Base-by-base conservation (phyloP, 139 green algal genomes). In the Yamagishiella unicocca region DNA sequence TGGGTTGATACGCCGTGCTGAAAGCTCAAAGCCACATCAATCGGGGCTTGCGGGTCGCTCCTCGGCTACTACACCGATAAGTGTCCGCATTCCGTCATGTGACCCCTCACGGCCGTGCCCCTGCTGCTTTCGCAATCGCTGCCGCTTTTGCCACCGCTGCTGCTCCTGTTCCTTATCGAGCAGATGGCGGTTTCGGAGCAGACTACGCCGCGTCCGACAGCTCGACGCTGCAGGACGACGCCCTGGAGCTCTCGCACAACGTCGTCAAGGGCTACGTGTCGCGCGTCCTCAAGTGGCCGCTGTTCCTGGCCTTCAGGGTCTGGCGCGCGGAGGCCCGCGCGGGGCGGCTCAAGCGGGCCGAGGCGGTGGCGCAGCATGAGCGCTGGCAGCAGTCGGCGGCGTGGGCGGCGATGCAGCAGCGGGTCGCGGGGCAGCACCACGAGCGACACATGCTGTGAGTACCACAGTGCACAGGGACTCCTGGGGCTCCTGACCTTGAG, bases 221-320 rank as follows among this genome's bases (percentile, higher is more conserved):
- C 38, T 84, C 80, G 17, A 45, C 67, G 2, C 74, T 89, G 8
- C 53, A 64, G 42, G 73, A 89, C 25, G 84, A 89, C 6, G 72
- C 74, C 29, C 43, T 89, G 73, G 84, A 89, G 73, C 84, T 89
- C 45, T 89, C 84, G 0, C 84, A 79, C 35, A 45, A 64, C 55
- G 73, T 89, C 31, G 84, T 89, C 2, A 68, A 71, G 73, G 84
- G 84, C 43, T 89, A 75, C 43, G 74, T 84, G 43, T 21, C 64
- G 5, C 55, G 73, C 6, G 74, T 89, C 1, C 29, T 14, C 24
- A 84, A 78, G 58, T 74, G 71, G 73, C 84, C 84, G 12, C 73
- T 89, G 2, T 84, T 61, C 73, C 33, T 89, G 42, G n/a, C 42
- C 4, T 89, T 89, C 61, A 19, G 73, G 73, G 43, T 89, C 43